Conservation (phyloP, 805 yeast species). For the Candida insectalens region DNA sequence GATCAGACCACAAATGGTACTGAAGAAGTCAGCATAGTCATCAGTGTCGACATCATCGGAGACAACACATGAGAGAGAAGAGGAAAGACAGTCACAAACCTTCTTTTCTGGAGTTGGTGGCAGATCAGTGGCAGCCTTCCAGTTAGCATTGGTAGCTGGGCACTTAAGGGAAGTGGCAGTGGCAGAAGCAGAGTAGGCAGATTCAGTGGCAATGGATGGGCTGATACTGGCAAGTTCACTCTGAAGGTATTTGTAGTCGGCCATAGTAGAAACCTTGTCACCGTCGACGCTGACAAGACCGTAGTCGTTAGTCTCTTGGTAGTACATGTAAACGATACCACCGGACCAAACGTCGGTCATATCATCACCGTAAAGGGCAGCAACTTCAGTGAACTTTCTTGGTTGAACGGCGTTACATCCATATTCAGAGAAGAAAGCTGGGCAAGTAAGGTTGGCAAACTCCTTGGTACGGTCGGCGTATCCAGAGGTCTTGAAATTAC, state of each 20-base stretch:
- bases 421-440: constrained; percentile 80
- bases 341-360: constrained; percentile 94
- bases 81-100: constrained; percentile 53
- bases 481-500: constrained; percentile 54
- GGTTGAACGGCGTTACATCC: constrained; percentile 76
- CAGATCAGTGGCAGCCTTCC: constrained; percentile 59
- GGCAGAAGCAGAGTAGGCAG: constrained; percentile 25
- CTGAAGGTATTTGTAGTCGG: constrained; percentile 49
- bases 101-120: constrained; percentile 72
- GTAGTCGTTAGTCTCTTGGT: constrained; percentile 72
- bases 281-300: constrained; percentile 59
- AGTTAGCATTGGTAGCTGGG: constrained; percentile 41
- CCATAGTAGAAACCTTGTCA: constrained; percentile 43
- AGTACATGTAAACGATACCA: constrained; percentile 89
- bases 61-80: constrained; percentile 52
- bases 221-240: constrained; percentile 41
- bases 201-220: constrained; percentile 35
- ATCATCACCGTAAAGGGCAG: constrained; percentile 49
- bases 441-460: constrained; percentile 63
- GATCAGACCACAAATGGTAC: constrained; percentile 44
- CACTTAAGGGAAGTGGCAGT: constrained; percentile 30
- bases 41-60: constrained; percentile 35
- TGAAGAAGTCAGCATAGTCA: constrained; percentile 54
- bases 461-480: constrained; percentile 63
- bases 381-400: constrained; percentile 69